Base-by-base conservation (phyloP, 805 yeast species). In the Suhomyces sp. region DNA sequence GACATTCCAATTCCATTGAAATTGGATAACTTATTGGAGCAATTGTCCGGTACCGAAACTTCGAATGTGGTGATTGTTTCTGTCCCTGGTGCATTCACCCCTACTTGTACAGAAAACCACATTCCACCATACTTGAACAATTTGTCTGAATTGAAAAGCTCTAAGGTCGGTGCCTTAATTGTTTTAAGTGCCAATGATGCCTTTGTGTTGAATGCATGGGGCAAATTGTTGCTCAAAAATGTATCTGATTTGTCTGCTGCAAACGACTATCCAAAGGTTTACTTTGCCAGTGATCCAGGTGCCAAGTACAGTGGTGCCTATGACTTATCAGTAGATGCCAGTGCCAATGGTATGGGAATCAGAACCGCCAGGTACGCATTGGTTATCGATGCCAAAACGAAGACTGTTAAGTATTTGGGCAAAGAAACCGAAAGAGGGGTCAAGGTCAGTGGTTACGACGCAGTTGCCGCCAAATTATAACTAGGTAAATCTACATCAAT, bases 51-150 rank as follows among this genome's bases (percentile, higher is more conserved):
- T 6, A 55, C 62, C 33, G 55, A 53, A 1, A 59, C 61, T 27
- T 60, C 65, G 21, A 66, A 64, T 43, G 60, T 71, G 5, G 59
- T 72, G 46, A 57, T 73, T 45, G 74, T 75, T 19, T 60, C 76
- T 9, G 76, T 73, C 25, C 79, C 79, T 6, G 77, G 76, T 24
- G 75, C 77, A 1, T 73, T 73, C 60, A 71, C 78, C 7, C 77
- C 78, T n/a, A 65, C 75, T 2, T 75, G 79, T 54, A 73, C 78
- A 21, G 78, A 72, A 56, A 64, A 68, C 57, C 79, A 75, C 60
- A 65, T 75, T 45, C 79, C 79, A 5, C 73, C 71, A 17, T 66
- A 60, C 56, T 63, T 75, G 55, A 44, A 53, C 20, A 59, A 71
- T 53, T 62, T 72, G 59, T 58, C 55, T 15, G 49, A 62, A 24